Percentiles rank a stretch among this genome's conserved stretches.
Evolutionary conservation across 139 green algal species (phyloP).

Genomic region (Edaphochlamys debaryana): DNA sequence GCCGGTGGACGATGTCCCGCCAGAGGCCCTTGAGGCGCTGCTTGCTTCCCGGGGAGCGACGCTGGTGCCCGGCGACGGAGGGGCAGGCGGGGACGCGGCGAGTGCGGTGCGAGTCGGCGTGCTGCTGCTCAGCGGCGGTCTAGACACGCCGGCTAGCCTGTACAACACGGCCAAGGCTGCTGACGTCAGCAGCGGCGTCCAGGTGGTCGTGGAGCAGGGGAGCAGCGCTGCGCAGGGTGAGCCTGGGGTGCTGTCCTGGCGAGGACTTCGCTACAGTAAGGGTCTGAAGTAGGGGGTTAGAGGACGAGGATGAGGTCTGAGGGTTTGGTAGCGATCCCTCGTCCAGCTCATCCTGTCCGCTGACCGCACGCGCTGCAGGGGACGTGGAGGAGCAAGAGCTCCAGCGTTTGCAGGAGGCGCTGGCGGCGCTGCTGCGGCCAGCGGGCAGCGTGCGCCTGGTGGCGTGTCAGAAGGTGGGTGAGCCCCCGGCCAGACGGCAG

Average conservation of each 20-base stretch:
- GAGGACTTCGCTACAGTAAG: too few relatives aligned
- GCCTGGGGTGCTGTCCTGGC: too few relatives aligned
- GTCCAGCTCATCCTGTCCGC: too few relatives aligned
- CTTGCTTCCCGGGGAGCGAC: too few relatives aligned
- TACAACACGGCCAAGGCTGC: neutral
- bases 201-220: neutral
- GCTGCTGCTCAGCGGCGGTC: neutral
- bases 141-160: neutral
- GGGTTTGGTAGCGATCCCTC: too few relatives aligned
- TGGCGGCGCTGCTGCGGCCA: neutral
- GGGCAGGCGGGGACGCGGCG: too few relatives aligned
- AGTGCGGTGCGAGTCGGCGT: too few relatives aligned
- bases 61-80: too few relatives aligned
- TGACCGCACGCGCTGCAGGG: neutral
- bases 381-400: neutral
- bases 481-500: too few relatives aligned
- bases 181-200: neutral
- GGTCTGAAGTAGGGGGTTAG: too few relatives aligned
- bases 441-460: neutral
- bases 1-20: neutral
- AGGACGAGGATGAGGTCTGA: too few relatives aligned
- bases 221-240: too few relatives aligned
- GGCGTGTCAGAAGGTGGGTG: slow-evolving; percentile 31
- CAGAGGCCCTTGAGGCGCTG: neutral
- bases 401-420: neutral